phyloP scores from a whole-genome alignment of 208 protist genomes.

The Acanthamoeba culbertsoni region DNA sequence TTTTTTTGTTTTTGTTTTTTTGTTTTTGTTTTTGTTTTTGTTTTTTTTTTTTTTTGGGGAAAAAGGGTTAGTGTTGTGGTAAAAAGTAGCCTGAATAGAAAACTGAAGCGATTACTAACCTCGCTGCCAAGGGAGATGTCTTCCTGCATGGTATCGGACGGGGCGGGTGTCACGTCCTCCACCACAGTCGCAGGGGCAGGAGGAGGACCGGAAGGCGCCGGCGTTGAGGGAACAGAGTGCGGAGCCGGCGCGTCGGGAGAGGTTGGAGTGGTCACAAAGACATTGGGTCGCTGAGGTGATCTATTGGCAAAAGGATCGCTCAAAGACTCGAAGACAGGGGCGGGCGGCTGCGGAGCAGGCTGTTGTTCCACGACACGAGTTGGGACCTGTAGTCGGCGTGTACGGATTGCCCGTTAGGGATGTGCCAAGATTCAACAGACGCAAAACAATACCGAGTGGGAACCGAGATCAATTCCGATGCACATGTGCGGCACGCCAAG shows the following conservation, averaged over 20 bases:
- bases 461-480: conserved; percentile 35
- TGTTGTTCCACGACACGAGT: background rate
- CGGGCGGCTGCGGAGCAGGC: background rate
- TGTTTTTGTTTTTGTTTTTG: no score
- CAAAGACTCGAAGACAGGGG: background rate
- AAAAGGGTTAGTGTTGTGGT: no score
- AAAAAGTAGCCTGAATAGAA: no score
- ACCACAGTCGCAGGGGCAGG: no score
- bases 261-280: background rate
- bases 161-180: background rate
- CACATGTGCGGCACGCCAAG: conserved; percentile 41
- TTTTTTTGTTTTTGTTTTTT: no score
- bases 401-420: background rate
- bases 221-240: background rate
- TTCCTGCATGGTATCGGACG: background rate
- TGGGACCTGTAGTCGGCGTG: background rate
- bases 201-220: no score
- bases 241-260: background rate
- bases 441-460: background rate
- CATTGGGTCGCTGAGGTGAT: background rate
- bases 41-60: no score
- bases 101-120: no score
- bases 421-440: no score
- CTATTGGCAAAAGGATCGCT: background rate
- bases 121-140: background rate